Evolutionary conservation across 2,329 filamentous ascomycete species (phyloP).

Genomic region (Phialocephala subalpina): DNA sequence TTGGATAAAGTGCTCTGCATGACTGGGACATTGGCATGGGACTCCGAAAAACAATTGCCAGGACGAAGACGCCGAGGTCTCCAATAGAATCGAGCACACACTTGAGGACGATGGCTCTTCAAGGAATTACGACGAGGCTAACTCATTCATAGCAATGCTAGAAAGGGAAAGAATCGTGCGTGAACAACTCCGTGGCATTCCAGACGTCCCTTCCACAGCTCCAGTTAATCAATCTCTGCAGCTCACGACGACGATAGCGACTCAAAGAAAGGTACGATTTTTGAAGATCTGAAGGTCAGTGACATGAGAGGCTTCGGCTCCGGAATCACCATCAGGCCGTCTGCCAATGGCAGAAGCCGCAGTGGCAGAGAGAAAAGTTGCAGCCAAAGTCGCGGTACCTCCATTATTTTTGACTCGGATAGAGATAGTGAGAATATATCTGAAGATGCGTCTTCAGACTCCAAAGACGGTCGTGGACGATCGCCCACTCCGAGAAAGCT

Average conservation of each 20-base stretch:
- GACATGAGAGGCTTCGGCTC: no score
- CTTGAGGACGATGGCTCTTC: neutral
- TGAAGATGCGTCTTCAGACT: neutral
- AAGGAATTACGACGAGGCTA: neutral
- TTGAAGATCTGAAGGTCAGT: no score
- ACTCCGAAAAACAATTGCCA: no score
- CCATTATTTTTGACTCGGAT: neutral
- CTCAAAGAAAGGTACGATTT: no score
- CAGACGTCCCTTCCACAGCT: neutral
- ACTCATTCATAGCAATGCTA: neutral
- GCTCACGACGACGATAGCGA: no score
- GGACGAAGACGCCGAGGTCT: neutral
- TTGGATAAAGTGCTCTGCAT: no score
- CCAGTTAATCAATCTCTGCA: neutral
- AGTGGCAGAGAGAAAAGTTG: no score
- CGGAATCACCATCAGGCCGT: no score
- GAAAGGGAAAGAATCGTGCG: neutral
- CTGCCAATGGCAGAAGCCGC: neutral
- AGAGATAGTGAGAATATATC: neutral
- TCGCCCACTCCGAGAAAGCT: neutral
- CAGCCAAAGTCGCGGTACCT: neutral
- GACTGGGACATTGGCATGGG: no score
- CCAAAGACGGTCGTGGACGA: neutral
- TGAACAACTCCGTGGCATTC: neutral
- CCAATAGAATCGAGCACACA: no score